Base-by-base conservation (phyloP, 2,329 filamentous ascomycete genomes). In the Botrytis porri region DNA sequence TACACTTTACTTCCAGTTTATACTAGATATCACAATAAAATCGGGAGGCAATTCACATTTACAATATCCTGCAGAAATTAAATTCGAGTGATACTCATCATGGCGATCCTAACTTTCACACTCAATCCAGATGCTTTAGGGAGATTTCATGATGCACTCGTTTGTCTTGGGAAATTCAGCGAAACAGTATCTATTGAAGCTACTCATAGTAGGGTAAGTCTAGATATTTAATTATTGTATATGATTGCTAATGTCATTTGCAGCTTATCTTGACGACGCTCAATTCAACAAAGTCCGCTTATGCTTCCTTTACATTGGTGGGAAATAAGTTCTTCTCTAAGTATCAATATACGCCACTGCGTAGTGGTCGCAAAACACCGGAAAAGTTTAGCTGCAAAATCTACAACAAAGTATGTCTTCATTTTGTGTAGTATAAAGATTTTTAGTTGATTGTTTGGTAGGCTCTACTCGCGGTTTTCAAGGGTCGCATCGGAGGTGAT, bases 201-300 rank as follows among this genome's bases (percentile, higher is more conserved):
- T 48, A 74, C 73, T 69, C 72, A 80, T 66, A 77, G 78, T 70
- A 79, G 78, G 75, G 77, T 77, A 54, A 60, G 73, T 74, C 51
- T 45, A 62, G 29, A 60, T 29, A 60, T n/a, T 39, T 54, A 57
- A 71, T 25, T 16, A 54, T 35, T 59, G 16, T 54, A 39, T 32
- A 32, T 57, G n/a, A 45, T 70, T 77, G 51, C 66, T 74, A 32
- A 70, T 66, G 66, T 66, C 63, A 69, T 63, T 65, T 67, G 48
- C 75, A 93, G 92, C 87, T 95, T 76, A 86, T 90, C 7, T 85
- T 95, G 71, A 93, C 92, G 22, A 89, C 92, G 22, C 84, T 95
- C 75, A 95, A 95, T 80, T 88, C 88, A n/a, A 93, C 92, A 72
- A 93, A 93, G 79, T 93, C 93, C 6, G 92, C 92, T 29, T 95